A percentile compares a stretch with the other conserved stretches of the same genome.
Evolutionary conservation across 495 filamentous ascomycete species (phyloP).

Genomic region (Aspergillus sclerotioniger): DNA sequence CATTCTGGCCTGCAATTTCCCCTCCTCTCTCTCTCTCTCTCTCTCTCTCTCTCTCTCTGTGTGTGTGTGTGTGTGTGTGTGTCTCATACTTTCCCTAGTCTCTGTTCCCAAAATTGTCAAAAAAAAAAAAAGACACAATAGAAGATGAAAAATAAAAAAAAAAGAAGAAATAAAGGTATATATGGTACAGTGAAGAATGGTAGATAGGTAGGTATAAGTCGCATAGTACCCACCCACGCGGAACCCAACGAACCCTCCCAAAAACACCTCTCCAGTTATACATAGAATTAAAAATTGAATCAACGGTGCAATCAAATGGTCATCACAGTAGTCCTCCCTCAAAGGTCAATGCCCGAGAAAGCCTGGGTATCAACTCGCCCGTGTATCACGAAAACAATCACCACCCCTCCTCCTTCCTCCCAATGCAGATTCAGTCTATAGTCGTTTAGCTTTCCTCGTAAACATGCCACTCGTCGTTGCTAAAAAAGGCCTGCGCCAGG

Average conservation of each 20-base stretch:
- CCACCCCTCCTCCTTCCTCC: neutral
- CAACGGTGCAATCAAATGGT: constrained; percentile 15
- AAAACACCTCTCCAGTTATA: constrained; percentile 26
- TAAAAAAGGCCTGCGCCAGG: constrained; percentile 65
- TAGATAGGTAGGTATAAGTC: neutral
- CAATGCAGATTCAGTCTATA: constrained; percentile 1
- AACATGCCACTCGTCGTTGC: constrained; percentile 51
- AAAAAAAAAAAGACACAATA: too few relatives aligned
- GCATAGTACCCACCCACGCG: neutral
- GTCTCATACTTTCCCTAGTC: too few relatives aligned
- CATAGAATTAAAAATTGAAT: constrained; percentile 15
- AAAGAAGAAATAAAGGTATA: constrained; percentile 18
- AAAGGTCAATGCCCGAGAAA: constrained; percentile 19
- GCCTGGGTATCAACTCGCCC: constrained; percentile 29
- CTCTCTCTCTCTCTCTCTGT: too few relatives aligned
- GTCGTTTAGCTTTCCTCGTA: constrained; percentile 37
- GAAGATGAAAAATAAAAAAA: constrained; percentile 16
- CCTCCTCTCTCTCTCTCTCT: too few relatives aligned
- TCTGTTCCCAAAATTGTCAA: too few relatives aligned
- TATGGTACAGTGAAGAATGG: constrained; percentile 26
- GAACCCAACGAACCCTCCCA: constrained; percentile 12
- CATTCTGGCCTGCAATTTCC: too few relatives aligned
- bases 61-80: too few relatives aligned
- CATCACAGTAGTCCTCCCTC: constrained; percentile 23
- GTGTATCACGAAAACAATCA: constrained; percentile 17